Evolutionary conservation across 768 basidiomycete species (phyloP), one percentile per base, ranked within the genome.

Genomic region (Lentinula aciculospora): DNA sequence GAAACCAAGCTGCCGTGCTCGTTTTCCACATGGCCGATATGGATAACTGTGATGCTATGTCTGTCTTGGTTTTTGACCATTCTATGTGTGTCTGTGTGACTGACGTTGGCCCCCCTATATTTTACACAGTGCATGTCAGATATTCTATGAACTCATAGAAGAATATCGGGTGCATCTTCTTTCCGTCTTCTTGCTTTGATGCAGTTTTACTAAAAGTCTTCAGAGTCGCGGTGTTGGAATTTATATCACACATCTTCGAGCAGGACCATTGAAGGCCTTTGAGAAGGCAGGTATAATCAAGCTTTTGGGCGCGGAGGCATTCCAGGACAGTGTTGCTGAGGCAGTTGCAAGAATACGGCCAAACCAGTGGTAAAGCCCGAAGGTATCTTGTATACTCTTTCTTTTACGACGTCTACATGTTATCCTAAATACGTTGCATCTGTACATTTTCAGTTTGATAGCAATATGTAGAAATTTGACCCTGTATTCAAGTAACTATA

Each of bases 21-120:
- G 92, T 97, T 21, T 94, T 99, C 71, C 95, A 98, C 64, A 80
- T 98, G 79, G 87, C 88, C 12, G 96, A 98, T 71, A 89, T 97
- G 3, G 92, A 94, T 58, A 81, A 78, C 17, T 86, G 92, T 59
- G 96, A 99, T 68, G 94, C 96, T 7, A 93, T 92, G 89, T 95
- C 66, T 70, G 88, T 44, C 5, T 74, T 13, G 31, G n/a, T 4
- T 12, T 28, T 40, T 8, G 46, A 57, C 23, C 8, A 34, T 12
- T 40, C 28, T 12, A 13, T 57, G 29, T 50, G n/a, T 40, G n/a
- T 4, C 42, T 29, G 13, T 25, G 17, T 54, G 23, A 28, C 21
- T 59, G 4, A 70, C 31, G 53, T 23, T 36, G 51, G 58, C 4
- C 53, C 27, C 42, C 32, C n/a, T n/a, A n/a, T n/a, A n/a, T n/a